Conservation (phyloP, 2,329 filamentous ascomycete genomes). For the Epichloe glyceriae region DNA sequence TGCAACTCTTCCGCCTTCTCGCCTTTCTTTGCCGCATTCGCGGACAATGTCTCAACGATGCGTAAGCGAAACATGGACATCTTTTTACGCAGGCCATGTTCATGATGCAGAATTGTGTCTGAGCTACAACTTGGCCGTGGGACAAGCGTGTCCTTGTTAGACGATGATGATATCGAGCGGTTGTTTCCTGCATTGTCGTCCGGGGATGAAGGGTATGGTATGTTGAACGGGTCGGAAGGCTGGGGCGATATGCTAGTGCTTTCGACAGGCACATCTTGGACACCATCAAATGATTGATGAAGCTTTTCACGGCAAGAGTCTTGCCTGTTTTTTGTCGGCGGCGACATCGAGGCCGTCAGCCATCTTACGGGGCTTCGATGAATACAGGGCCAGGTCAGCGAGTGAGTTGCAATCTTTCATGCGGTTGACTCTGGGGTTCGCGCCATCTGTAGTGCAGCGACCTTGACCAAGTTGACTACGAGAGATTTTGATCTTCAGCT, state of each 20-base stretch:
- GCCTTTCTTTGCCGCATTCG: constrained; percentile 7
- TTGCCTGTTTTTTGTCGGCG: neutral
- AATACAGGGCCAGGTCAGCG: constrained; percentile 15
- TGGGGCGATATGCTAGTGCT: constrained; percentile 9
- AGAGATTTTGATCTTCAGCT: constrained; percentile 22
- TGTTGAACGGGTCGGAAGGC: constrained; percentile 22
- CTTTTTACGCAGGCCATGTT: constrained; percentile 15
- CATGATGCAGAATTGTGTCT: neutral
- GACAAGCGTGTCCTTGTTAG: constrained; percentile 5
- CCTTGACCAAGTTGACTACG: constrained; percentile 15
- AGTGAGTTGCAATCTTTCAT: constrained; percentile 21
- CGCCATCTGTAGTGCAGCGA: constrained; percentile 6
- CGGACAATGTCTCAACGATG: constrained; percentile 7
- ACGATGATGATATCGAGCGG: constrained; percentile 6
- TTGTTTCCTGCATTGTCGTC: constrained; percentile 6
- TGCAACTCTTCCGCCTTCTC: constrained; percentile 4
- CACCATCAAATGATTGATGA: constrained; percentile 2
- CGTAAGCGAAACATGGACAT: constrained; percentile 18
- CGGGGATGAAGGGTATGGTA: constrained; percentile 18
- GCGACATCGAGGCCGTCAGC: neutral
- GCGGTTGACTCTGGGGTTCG: constrained; percentile 11
- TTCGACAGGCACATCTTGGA: constrained; percentile 5
- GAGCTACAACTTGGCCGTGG: constrained; percentile 7
- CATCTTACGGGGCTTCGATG: constrained; percentile 3
- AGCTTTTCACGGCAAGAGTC: neutral